Evolutionary conservation across 257 asterid genomes (phyloP).

Genomic region (Lycium barbarum): DNA sequence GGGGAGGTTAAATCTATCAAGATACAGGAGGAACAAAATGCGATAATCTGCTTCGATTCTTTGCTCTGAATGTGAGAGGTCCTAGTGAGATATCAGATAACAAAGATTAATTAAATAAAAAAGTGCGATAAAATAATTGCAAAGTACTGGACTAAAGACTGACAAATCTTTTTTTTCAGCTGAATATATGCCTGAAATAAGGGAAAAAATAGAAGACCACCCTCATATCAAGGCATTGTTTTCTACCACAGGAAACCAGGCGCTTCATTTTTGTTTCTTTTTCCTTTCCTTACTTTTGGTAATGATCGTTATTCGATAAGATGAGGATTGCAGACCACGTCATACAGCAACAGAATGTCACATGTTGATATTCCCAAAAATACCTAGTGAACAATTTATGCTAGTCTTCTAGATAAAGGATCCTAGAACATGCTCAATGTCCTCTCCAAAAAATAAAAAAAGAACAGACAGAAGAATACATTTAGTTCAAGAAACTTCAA

Average conservation of each 20-base stretch:
- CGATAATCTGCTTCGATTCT: neutral
- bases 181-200: neutral
- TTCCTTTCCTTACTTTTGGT: neutral
- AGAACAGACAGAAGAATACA: neutral
- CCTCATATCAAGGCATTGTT: neutral
- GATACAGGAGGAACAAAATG: slow-evolving; percentile 4
- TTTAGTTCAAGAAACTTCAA: neutral
- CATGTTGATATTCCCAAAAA: neutral
- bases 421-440: neutral
- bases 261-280: neutral
- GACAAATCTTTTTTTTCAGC: neutral
- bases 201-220: neutral
- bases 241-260: neutral
- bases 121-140: neutral
- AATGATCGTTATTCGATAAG: neutral
- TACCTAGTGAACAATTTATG: neutral
- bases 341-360: neutral
- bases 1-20: neutral
- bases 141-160: neutral
- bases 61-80: neutral
- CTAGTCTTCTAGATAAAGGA: neutral
- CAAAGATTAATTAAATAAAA: neutral
- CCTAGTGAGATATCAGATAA: neutral
- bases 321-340: neutral
- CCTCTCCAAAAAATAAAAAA: too few relatives aligned